These are phyloP conservation scores for Fraxinus greggii DNA, from an alignment of 305 asterid species.

Conservation along the genomic window DNA sequence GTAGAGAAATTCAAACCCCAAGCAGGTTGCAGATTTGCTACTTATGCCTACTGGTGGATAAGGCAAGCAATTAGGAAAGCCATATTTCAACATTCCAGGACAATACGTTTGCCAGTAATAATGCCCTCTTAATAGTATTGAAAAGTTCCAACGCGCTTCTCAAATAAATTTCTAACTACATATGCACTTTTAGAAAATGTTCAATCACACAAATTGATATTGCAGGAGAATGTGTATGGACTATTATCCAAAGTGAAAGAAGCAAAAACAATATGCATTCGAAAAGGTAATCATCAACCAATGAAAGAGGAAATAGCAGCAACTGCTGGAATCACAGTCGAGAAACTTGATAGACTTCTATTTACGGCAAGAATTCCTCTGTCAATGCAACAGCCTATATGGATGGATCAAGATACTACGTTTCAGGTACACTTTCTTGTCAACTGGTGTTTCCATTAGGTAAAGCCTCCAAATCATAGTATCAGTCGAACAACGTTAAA, in stretches of 20 bases:
- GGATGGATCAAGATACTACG: slow-evolving; percentile 72
- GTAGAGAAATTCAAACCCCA: slow-evolving; percentile 89
- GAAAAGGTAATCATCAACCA: slow-evolving; percentile 61
- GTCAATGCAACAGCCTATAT: slow-evolving; percentile 73
- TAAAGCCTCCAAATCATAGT: slow-evolving; percentile 13
- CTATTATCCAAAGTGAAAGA: slow-evolving; percentile 68
- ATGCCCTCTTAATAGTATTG: slow-evolving; percentile 29
- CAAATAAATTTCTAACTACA: slow-evolving; percentile 6
- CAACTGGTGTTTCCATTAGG: neutral
- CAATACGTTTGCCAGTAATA: slow-evolving; percentile 93
- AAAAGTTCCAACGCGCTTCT: slow-evolving; percentile 5
- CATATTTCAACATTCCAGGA: slow-evolving; percentile 79
- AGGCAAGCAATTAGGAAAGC: slow-evolving; percentile 79
- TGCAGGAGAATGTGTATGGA: slow-evolving; percentile 78
- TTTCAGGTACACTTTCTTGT: slow-evolving; percentile 49
- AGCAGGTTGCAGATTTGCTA: slow-evolving; percentile 82
- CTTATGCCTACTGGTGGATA: slow-evolving; percentile 97
- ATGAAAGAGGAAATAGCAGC: slow-evolving; percentile 67
- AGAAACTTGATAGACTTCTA: slow-evolving; percentile 58
- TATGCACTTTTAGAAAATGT: neutral
- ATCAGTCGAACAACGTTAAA: neutral
- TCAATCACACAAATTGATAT: slow-evolving; percentile 21
- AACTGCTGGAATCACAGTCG: slow-evolving; percentile 67
- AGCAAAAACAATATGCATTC: slow-evolving; percentile 60
- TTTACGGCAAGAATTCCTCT: slow-evolving; percentile 62